Evolutionary conservation across 805 yeast species (phyloP).

Genomic region (Spathaspora girioi): DNA sequence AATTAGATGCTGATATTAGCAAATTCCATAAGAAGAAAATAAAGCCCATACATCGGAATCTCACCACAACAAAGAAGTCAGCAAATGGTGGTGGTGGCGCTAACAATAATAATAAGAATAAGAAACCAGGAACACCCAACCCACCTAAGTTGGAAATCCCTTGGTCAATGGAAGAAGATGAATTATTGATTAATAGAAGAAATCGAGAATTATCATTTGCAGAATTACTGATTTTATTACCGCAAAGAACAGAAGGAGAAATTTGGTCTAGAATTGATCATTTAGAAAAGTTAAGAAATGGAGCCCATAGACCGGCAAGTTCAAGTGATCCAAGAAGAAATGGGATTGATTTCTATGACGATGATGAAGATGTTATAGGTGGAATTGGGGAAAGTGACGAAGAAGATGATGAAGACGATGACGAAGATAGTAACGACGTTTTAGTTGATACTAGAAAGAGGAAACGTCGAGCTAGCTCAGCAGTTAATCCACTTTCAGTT

Average conservation of each 20-base stretch:
- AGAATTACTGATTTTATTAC: conserved; percentile 70
- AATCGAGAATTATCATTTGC: conserved; percentile 61
- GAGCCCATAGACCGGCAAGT: conserved; percentile 19
- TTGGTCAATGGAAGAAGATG: conserved; percentile 71
- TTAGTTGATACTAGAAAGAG: conserved; percentile 28
- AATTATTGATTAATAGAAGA: conserved; percentile 50
- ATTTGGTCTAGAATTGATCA: conserved; percentile 59
- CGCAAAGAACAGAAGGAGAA: conserved; percentile 70
- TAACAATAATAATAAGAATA: conserved; percentile 2
- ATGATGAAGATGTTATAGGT: conserved; percentile 34
- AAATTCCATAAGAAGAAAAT: conserved; percentile 8
- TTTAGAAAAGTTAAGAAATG: conserved; percentile 36
- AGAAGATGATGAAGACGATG: conserved; percentile 29
- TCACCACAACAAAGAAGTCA: neutral
- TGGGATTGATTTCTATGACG: conserved; percentile 38
- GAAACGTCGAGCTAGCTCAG: conserved; percentile 39
- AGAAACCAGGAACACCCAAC: conserved; percentile 8
- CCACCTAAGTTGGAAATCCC: conserved; percentile 28
- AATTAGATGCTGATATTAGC: conserved; percentile 9
- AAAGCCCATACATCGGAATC: neutral
- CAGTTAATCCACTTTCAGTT: conserved; percentile 36
- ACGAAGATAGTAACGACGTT: conserved; percentile 26
- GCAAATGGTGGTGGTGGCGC: conserved; percentile 1
- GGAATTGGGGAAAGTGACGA: conserved; percentile 25
- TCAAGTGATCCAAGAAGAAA: conserved; percentile 26